Evolutionary conservation across 2,329 filamentous ascomycete species (phyloP).

Genomic region (Cryphonectria naterciae): DNA sequence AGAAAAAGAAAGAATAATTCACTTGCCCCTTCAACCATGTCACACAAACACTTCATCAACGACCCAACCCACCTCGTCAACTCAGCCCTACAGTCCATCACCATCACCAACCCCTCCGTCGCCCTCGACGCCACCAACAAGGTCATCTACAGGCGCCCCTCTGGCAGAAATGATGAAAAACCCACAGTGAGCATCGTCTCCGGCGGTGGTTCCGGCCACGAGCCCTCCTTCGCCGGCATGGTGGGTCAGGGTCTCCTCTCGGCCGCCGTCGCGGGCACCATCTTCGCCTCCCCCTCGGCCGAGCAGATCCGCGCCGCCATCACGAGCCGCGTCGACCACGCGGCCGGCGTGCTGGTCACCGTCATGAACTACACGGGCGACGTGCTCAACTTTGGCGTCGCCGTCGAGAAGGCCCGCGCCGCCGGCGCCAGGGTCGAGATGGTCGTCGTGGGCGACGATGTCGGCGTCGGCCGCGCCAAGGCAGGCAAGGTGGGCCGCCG

Average conservation of each 20-base stretch:
- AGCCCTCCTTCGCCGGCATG: slow-evolving; percentile 84
- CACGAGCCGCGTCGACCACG: slow-evolving; percentile 66
- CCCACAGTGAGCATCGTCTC: slow-evolving; percentile 80
- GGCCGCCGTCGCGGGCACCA: slow-evolving; percentile 82
- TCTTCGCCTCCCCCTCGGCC: slow-evolving; percentile 75
- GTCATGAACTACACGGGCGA: slow-evolving; percentile 96
- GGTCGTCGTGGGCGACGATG: slow-evolving; percentile 90
- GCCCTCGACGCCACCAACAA: slow-evolving; percentile 81
- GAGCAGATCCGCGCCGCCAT: slow-evolving; percentile 82
- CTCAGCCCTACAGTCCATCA: slow-evolving; percentile 75
- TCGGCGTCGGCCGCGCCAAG: slow-evolving; percentile 79
- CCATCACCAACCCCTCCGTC: slow-evolving; percentile 81
- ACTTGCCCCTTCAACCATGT: slow-evolving; percentile 33
- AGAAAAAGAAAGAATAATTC: not conserved
- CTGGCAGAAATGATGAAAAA: slow-evolving; percentile 41
- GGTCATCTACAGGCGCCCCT: slow-evolving; percentile 75
- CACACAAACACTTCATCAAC: slow-evolving; percentile 85
- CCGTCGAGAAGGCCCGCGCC: slow-evolving; percentile 87
- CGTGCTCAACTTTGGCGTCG: slow-evolving; percentile 91
- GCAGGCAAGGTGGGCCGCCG: slow-evolving; percentile 91
- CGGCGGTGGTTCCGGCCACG: slow-evolving; percentile 88
- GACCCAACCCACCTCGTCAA: slow-evolving; percentile 79
- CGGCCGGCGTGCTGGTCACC: slow-evolving; percentile 77
- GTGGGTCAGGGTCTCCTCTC: slow-evolving; percentile 81
- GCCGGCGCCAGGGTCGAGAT: slow-evolving; percentile 80